A percentile compares a stretch with the other conserved stretches of the same genome.
Evolutionary conservation across 257 asterid species (phyloP).

Genomic region (Solanum etuberosum): DNA sequence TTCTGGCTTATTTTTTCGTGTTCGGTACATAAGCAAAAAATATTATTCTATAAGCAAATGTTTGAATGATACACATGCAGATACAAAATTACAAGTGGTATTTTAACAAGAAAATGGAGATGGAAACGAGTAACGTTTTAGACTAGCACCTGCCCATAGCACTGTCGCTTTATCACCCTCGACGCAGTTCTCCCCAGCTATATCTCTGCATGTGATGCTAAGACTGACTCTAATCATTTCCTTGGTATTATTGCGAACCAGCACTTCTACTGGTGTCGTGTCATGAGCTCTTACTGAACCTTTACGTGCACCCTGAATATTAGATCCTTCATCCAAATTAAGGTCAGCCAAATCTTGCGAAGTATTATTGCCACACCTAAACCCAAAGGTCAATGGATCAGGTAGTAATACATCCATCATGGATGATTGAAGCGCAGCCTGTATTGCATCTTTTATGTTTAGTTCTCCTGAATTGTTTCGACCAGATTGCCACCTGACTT

Average conservation of each 20-base stretch:
- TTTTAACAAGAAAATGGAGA: not conserved
- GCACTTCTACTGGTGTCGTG: conserved; percentile 76
- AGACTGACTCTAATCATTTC: conserved; percentile 60
- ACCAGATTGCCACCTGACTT: conserved; percentile 98
- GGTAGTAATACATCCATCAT: conserved; percentile 94
- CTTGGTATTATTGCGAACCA: conserved; percentile 92
- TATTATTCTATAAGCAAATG: not conserved
- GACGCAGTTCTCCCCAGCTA: conserved; percentile 92
- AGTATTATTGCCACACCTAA: conserved; percentile 50
- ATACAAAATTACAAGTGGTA: not conserved
- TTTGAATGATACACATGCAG: not conserved
- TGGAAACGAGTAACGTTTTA: not conserved
- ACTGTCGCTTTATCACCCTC: conserved; percentile 88
- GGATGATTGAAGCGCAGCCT: conserved; percentile 88
- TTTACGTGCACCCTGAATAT: conserved; percentile 8
- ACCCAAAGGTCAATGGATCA: conserved; percentile 95
- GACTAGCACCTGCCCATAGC: conserved; percentile 82
- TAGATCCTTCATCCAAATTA: conserved; percentile 23
- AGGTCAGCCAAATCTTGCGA: conserved; percentile 5
- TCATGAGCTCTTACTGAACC: conserved; percentile 63
- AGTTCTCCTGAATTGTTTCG: conserved; percentile 95
- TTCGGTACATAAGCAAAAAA: not conserved
- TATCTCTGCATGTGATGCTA: conserved; percentile 81
- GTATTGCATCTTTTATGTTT: conserved; percentile 86
- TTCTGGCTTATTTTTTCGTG: not conserved